Conservation (phyloP, 192 early-diverging fungal genomes). For the Backusella liffmaniae region DNA sequence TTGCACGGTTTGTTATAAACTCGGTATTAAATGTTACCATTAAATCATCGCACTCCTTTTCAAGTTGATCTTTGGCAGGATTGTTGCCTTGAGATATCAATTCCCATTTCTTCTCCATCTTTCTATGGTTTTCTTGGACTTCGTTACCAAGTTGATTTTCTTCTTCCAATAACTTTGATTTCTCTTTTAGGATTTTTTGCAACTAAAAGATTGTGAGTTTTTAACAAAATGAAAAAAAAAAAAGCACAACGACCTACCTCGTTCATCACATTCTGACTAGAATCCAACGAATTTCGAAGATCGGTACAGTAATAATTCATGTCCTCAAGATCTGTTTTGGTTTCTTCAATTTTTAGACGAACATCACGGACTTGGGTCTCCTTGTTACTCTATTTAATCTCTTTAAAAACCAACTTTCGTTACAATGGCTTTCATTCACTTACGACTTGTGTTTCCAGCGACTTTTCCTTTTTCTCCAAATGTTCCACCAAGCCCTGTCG, state of each 20-base stretch:
- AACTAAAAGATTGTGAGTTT: slow-evolving; percentile 13
- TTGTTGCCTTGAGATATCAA: slow-evolving; percentile 57
- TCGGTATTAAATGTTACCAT: slow-evolving; percentile 8
- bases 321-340: slow-evolving; percentile 57
- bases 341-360: slow-evolving; percentile 44
- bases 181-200: slow-evolving; percentile 60
- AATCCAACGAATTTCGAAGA: slow-evolving; percentile 62
- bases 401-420: not conserved
- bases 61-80: slow-evolving; percentile 59
- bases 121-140: slow-evolving; percentile 57
- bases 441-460: slow-evolving; percentile 66
- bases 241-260: slow-evolving; percentile 37
- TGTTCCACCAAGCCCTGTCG: slow-evolving; percentile 82
- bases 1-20: too few relatives aligned
- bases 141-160: slow-evolving; percentile 58
- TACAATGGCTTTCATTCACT: not conserved
- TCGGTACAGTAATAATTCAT: slow-evolving; percentile 57
- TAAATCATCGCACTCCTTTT: slow-evolving; percentile 38
- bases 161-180: slow-evolving; percentile 55
- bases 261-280: slow-evolving; percentile 51
- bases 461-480: slow-evolving; percentile 79
- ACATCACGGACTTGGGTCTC: slow-evolving; percentile 66
- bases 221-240: too few relatives aligned
- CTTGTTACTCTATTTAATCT: slow-evolving; percentile 42
- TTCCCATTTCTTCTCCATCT: slow-evolving; percentile 62